phyloP scores from a whole-genome alignment of 2,329 filamentous ascomycete species.

The Colletotrichum salicis region DNA sequence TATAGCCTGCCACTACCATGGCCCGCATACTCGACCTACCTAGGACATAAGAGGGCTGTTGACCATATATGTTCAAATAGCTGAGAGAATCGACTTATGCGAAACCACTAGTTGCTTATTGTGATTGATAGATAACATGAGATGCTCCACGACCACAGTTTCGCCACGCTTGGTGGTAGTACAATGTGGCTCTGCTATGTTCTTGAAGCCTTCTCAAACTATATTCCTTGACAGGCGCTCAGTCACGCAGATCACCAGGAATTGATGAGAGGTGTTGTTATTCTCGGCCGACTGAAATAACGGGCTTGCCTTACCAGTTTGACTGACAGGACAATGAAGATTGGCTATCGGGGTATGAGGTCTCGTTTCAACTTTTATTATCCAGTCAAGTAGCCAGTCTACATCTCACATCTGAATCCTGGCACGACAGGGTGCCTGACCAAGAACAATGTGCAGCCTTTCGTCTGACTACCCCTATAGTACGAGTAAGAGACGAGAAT shows the following conservation, averaged over 20 bases:
- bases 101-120: background rate
- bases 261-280: background rate
- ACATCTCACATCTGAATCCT: background rate
- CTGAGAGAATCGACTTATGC: background rate
- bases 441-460: too few species aligned
- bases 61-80: background rate
- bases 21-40: background rate
- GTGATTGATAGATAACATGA: background rate
- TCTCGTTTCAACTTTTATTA: background rate
- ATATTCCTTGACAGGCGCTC: too few species aligned
- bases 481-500: background rate
- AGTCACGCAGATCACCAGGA: too few species aligned
- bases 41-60: background rate
- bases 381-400: background rate
- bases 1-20: background rate
- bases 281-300: background rate
- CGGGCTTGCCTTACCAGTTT: background rate
- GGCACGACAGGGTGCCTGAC: too few species aligned
- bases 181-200: background rate
- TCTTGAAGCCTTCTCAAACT: too few species aligned
- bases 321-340: background rate
- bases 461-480: too few species aligned
- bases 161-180: background rate
- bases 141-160: background rate
- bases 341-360: background rate